phyloP scores from a whole-genome alignment of 495 filamentous ascomycete species.

The Talaromyces thailandensis region DNA sequence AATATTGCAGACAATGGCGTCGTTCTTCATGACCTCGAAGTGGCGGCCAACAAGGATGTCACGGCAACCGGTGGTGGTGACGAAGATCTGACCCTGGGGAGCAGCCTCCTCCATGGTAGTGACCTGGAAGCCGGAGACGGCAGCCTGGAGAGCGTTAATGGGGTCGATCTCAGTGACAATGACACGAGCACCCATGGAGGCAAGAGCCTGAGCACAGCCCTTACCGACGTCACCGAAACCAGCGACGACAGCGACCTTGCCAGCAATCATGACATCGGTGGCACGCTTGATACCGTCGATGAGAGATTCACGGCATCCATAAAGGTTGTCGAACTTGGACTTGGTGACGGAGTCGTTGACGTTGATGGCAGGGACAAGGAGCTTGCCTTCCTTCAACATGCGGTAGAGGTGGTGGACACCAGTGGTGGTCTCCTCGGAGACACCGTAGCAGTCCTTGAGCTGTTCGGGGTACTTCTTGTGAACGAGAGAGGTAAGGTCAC shows the following conservation, averaged over 20 bases:
- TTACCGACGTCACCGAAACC: conserved; percentile 99
- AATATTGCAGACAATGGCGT: conserved; percentile 99
- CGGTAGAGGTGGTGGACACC: conserved; percentile 99
- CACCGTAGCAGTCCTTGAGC: conserved; percentile 94
- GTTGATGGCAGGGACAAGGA: conserved; percentile 94
- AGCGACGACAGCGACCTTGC: conserved; percentile 94
- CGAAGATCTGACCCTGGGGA: conserved; percentile 86
- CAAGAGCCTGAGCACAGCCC: conserved; percentile 92
- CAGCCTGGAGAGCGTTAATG: conserved; percentile 98
- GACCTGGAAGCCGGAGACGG: conserved; percentile 94
- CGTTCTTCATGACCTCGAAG: conserved; percentile 96
- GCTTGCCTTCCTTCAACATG: conserved; percentile 87
- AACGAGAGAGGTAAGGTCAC: conserved; percentile 92
- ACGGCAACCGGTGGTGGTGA: conserved; percentile 98
- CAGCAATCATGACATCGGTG: conserved; percentile 99
- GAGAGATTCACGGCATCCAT: conserved; percentile 97
- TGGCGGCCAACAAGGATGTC: conserved; percentile 88
- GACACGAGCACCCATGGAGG: conserved; percentile 95
- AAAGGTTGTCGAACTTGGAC: conserved; percentile 99
- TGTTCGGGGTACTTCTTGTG: conserved; percentile 97
- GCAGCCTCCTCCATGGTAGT: conserved; percentile 96
- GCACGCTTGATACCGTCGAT: conserved; percentile 99
- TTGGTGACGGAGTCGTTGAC: conserved; percentile 99
- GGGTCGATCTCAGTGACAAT: conserved; percentile 96
- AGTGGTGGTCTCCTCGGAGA: conserved; percentile 99